These are phyloP conservation scores for Protea cynaroides DNA, from an alignment of 164 flowering plant genomes.

Conservation along the genomic window DNA sequence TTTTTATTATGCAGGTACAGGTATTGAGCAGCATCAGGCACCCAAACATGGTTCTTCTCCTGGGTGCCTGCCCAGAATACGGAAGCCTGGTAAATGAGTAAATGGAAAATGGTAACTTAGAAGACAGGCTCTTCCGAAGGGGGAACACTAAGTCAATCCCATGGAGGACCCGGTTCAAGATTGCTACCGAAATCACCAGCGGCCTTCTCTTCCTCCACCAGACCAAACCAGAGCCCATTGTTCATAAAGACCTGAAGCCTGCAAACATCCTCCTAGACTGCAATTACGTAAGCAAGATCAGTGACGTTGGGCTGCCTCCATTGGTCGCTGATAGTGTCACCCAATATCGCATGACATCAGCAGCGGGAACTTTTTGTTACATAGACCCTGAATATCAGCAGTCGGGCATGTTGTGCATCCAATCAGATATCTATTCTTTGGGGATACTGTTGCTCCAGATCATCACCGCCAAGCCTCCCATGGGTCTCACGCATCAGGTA, in stretches of 20 bases:
- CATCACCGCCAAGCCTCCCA: conserved; percentile 63
- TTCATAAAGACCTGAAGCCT: conserved; percentile 76
- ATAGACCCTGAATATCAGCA: conserved; percentile 89
- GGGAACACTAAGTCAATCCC: conserved; percentile 44
- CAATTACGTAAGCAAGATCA: conserved; percentile 62
- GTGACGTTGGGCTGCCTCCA: conserved; percentile 77
- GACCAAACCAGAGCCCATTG: conserved; percentile 78
- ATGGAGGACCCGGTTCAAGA: conserved; percentile 51
- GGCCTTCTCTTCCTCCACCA: conserved; percentile 75
- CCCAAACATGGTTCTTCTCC: conserved; percentile 73
- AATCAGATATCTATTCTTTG: conserved; percentile 65
- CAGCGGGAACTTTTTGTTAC: conserved; percentile 83
- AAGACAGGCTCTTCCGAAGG: conserved; percentile 54
- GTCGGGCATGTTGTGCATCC: conserved; percentile 58
- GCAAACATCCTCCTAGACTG: conserved; percentile 70
- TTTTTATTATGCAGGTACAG: conserved; percentile 60
- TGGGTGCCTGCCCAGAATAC: conserved; percentile 75
- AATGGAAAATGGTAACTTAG: conserved; percentile 70
- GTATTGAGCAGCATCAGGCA: conserved; percentile 70
- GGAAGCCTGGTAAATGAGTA: conserved; percentile 75
- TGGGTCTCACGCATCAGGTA: conserved; percentile 62
- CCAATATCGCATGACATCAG: conserved; percentile 67
- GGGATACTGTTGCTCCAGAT: conserved; percentile 72
- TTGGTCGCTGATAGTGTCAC: conserved; percentile 59
- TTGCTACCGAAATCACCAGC: conserved; percentile 65